These are phyloP conservation scores for Solanum pimpinellifolium DNA, from an alignment of 257 asterid species.

Conservation along the genomic window DNA sequence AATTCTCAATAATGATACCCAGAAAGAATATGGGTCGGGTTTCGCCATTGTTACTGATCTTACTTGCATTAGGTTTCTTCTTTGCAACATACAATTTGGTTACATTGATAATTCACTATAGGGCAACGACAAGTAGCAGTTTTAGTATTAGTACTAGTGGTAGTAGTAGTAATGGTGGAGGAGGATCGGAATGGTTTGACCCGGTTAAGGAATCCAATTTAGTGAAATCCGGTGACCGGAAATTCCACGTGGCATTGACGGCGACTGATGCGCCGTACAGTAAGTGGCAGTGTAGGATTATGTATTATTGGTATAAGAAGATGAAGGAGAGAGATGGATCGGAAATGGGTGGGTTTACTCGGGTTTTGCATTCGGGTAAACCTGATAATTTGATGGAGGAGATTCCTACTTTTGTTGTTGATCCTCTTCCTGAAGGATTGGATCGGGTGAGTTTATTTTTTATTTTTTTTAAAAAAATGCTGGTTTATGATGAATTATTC, in stretches of 20 bases:
- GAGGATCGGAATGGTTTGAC: not conserved
- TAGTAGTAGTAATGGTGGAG: not conserved
- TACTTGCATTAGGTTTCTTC: conserved; percentile 68
- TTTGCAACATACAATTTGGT: conserved; percentile 70
- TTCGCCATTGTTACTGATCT: conserved; percentile 56
- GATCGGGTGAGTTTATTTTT: conserved; percentile 57
- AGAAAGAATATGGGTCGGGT: conserved; percentile 53
- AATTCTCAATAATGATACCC: conserved; percentile 25
- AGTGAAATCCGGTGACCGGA: not conserved
- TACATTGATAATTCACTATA: conserved; percentile 55
- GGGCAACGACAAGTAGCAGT: conserved; percentile 1
- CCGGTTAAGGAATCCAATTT: not conserved
- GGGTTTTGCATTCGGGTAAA: conserved; percentile 84
- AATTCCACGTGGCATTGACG: conserved; percentile 77
- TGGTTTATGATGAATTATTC: not conserved
- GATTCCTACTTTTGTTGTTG: conserved; percentile 78
- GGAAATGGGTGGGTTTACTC: conserved; percentile 93
- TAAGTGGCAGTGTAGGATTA: conserved; percentile 90
- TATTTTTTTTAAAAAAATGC: not conserved
- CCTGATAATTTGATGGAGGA: conserved; percentile 90
- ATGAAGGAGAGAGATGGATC: conserved; percentile 67
- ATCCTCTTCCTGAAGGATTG: conserved; percentile 87
- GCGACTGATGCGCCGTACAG: conserved; percentile 88
- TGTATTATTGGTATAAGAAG: conserved; percentile 94
- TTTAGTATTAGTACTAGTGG: not conserved